These are phyloP conservation scores for Eutrema japonicum DNA, from an alignment of 345 rosid species.

Conservation along the genomic window DNA sequence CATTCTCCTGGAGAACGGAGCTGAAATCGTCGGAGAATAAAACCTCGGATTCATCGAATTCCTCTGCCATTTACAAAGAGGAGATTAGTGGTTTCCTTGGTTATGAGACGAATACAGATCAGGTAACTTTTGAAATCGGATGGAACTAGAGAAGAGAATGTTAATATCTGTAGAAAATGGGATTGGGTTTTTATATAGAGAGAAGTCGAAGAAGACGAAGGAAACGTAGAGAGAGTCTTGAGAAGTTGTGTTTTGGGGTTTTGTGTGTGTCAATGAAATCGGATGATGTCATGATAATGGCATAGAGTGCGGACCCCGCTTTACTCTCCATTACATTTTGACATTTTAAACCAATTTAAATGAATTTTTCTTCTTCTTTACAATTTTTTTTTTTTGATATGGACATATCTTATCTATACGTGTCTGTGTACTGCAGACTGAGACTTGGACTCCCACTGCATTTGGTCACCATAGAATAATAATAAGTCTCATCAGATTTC, in stretches of 20 bases:
- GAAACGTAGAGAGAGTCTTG: constrained; percentile 36
- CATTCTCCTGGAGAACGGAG: not conserved
- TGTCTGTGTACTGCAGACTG: constrained; percentile 18
- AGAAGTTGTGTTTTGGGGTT: constrained; percentile 30
- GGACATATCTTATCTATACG: constrained; percentile 25
- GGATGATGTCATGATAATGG: constrained; percentile 39
- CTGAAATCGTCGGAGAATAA: constrained; percentile 43
- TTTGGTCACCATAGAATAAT: not conserved
- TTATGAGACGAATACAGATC: not conserved
- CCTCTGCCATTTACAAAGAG: constrained; percentile 41
- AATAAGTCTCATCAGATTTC: not conserved
- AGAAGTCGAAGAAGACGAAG: constrained; percentile 28
- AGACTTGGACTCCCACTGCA: constrained; percentile 7
- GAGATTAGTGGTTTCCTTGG: not conserved
- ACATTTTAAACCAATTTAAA: not conserved
- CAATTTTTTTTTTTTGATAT: not conserved
- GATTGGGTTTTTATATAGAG: constrained; percentile 29
- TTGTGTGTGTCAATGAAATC: constrained; percentile 32
- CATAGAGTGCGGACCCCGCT: constrained; percentile 36
- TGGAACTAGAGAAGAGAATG: not conserved
- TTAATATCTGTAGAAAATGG: not conserved
- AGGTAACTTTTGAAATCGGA: not conserved
- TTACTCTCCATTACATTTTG: constrained; percentile 18
- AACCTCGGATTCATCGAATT: constrained; percentile 58
- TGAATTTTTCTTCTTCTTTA: not conserved